Base-by-base conservation (phyloP, 2,329 filamentous ascomycete genomes). In the Torrubiellomyces zombiae region DNA sequence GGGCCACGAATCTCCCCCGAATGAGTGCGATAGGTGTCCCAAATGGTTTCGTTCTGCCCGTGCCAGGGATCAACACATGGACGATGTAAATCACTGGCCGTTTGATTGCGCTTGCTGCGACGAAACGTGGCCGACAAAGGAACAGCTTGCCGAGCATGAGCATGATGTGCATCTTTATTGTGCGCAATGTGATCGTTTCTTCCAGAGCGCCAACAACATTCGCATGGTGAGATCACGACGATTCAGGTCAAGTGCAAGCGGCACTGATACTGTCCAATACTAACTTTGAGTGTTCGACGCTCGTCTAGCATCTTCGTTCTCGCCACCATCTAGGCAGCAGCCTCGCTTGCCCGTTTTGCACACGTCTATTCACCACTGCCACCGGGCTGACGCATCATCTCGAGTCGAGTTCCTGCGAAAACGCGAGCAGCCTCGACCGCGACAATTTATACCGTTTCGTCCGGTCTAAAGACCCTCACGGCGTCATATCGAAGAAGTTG, bases 321-420 rank as follows among this genome's bases (percentile, higher is more conserved):
- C 47, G 47, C 6, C 35, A 41, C 25, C 69, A 76, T 33, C 51
- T 50, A 1, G 56, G 58, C 27, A 29, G 23, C 1, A 41, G 41
- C 2, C 40, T 70, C 6, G 1, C 19, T 1, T 76, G 70, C 29
- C 67, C 62, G 0, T 72, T 65, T 38, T 75, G 70, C 46, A 39
- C 47, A 18, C 29, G 18, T 2, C 11, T 4, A 5, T 67, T 51
- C 32, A 48, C 56, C 8, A 58, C 59, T 0, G 63, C 64, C 2
- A 63, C 58, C 2, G 68, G 64, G 8, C 31, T 72, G 3, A 38
- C 47, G 0, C 51, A 67, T 38, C 63, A 75, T 32, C 39, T 74
- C 3, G 69, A 75, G 33, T 44, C 39, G 0, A 59, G 60, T n/a
- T 42, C 50, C 1, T 75, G 70, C 29, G 48, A 51, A 0, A 39